Percentiles rank a stretch among this genome's conserved stretches.
phyloP scores from a whole-genome alignment of 2,329 filamentous ascomycete species.

The Aureobasidium lini region DNA sequence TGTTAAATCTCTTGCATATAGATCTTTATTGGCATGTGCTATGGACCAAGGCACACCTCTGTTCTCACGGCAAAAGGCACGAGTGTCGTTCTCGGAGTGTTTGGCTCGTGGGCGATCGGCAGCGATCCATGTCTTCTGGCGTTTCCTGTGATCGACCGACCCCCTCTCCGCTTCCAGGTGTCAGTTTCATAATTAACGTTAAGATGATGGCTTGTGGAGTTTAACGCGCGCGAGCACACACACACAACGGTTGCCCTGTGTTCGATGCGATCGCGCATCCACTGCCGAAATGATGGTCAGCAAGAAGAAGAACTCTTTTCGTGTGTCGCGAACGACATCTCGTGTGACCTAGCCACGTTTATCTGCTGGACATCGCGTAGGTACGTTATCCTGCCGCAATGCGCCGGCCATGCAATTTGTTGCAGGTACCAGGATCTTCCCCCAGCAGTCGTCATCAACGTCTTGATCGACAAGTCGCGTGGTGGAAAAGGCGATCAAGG shows the following conservation, averaged over 20 bases:
- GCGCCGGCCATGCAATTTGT: conserved; percentile 8
- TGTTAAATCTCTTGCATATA: background rate
- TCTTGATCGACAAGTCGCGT: conserved; percentile 12
- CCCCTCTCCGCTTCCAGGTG: conserved; percentile 10
- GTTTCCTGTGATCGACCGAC: background rate
- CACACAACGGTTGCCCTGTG: conserved; percentile 2
- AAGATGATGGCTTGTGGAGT: conserved; percentile 11
- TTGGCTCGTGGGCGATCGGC: conserved; percentile 10
- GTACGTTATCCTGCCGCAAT: background rate
- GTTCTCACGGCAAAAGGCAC: background rate
- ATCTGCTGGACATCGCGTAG: background rate
- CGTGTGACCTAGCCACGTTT: background rate
- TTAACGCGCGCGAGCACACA: background rate
- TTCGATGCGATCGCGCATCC: background rate
- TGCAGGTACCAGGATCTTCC: conserved; percentile 7
- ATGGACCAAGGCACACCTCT: background rate
- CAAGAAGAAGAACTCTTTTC: background rate
- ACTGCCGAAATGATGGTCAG: background rate
- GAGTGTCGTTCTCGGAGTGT: background rate
- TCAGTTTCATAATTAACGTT: conserved; percentile 12
- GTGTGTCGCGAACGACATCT: background rate
- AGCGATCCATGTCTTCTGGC: conserved; percentile 7
- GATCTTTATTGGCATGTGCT: background rate
- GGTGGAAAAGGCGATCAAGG: conserved; percentile 12
- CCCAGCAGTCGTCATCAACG: conserved; percentile 11